A percentile compares a stretch with the other conserved stretches of the same genome.
Conservation (phyloP, 2,329 filamentous ascomycete species). For the Microdochium trichocladiopsis region DNA sequence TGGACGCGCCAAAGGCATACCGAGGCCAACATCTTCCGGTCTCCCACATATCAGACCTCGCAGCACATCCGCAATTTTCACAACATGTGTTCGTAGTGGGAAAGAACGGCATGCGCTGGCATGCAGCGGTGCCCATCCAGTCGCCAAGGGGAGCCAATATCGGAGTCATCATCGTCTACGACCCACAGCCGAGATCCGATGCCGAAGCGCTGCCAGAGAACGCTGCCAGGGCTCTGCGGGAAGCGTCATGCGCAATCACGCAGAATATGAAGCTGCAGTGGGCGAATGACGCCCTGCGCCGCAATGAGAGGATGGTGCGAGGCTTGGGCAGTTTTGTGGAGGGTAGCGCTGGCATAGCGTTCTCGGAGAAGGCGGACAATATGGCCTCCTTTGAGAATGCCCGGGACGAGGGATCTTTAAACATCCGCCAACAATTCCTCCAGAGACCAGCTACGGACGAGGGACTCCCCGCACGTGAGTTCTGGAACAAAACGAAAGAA, state of each 20-base stretch:
- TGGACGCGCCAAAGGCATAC: not conserved
- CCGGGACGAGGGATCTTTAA: conserved; percentile 2
- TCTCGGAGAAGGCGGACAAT: conserved; percentile 3
- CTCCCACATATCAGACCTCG: not conserved
- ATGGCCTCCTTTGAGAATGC: not conserved
- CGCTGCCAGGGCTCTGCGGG: conserved; percentile 7
- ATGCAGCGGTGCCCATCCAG: conserved; percentile 6
- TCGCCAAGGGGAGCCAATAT: conserved; percentile 9
- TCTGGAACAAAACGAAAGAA: conserved; percentile 1
- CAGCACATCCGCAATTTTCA: not conserved
- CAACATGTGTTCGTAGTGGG: not conserved
- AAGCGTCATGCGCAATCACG: conserved; percentile 8
- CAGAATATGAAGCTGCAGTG: conserved; percentile 3
- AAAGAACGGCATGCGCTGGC: not conserved
- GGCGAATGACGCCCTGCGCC: conserved; percentile 2
- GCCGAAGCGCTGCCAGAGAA: not conserved
- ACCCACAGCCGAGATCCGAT: conserved; percentile 3
- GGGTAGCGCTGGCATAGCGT: conserved; percentile 11
- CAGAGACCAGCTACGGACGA: not conserved
- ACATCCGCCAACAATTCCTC: conserved; percentile 8
- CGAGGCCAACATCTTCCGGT: not conserved
- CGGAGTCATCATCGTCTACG: conserved; percentile 7
- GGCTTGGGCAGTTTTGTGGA: conserved; percentile 15
- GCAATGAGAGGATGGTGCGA: conserved; percentile 12
- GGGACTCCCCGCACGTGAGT: not conserved